Base-by-base conservation (phyloP, 306 rosid species). In the Lupinus albus region DNA sequence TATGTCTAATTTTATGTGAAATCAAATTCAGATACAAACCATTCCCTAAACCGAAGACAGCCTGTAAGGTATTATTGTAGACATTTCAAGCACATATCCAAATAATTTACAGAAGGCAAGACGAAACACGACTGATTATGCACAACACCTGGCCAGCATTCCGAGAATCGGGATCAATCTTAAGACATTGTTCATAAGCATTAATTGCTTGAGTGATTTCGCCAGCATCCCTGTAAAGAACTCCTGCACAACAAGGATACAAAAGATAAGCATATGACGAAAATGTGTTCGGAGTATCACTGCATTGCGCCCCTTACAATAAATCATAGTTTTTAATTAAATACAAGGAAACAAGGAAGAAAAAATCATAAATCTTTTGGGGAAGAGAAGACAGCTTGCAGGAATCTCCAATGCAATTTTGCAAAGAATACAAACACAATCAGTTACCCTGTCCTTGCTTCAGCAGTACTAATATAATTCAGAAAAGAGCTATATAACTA, bases 181-280 rank as follows among this genome's bases (percentile, higher is more conserved):
- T 88, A 50, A 93, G 94, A 71, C 98, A 93, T 62, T 83, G 91
- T 80, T 93, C 98, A 75, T 93, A 93, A 5, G 98, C 97, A 83
- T 84, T 85, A 82, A 93, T 81, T 47, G 98, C 94, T 48, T 79
- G 65, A 57, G 87, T 56, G 67, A 93, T 93, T 71, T 89, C 88
- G 69, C 98, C 98, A 64, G 96, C 96, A 80, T 93, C 98, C 67
- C 98, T 86, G 64, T 93, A 85, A 65, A 93, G 95, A 74, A 93
- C 98, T 36, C 98, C 98, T 93, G 81, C 72, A 75, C 45, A 72
- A 64, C 51, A 82, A 46, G 12, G 71, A 78, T 36, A 56, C 25
- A 75, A 48, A 71, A 47, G 49, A 64, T 68, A 59, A 76, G 79
- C 14, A 33, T 35, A 36, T 14, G 12, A 49, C 32, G 8, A 53